These are phyloP conservation scores for Pisolithus microcarpus DNA, from an alignment of 768 basidiomycete genomes.

Conservation along the genomic window DNA sequence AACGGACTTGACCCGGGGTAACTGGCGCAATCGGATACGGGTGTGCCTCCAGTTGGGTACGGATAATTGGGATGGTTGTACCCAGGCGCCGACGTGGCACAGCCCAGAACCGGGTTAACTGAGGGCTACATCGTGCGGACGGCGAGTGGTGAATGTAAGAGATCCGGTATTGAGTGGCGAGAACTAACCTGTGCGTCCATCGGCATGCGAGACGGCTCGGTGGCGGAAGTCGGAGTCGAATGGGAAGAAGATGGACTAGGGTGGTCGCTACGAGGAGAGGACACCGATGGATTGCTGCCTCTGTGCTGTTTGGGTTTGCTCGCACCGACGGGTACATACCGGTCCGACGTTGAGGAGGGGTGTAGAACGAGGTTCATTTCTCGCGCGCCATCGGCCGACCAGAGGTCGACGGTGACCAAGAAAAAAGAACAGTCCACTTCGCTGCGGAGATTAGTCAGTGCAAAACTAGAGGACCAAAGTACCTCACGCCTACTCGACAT, in stretches of 20 bases:
- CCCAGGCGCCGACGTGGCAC: slow-evolving; percentile 23
- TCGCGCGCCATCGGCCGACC: slow-evolving; percentile 73
- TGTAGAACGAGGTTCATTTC: slow-evolving; percentile 89
- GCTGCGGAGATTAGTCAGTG: slow-evolving; percentile 33
- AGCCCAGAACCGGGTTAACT: slow-evolving; percentile 34
- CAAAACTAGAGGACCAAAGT: neutral
- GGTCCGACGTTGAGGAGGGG: slow-evolving; percentile 65
- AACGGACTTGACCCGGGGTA: slow-evolving; percentile 40
- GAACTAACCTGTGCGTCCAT: slow-evolving; percentile 39
- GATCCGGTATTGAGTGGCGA: neutral
- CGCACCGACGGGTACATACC: slow-evolving; percentile 47
- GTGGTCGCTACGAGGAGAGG: slow-evolving; percentile 27
- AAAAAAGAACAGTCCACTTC: slow-evolving; percentile 85
- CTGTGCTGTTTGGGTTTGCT: slow-evolving; percentile 31
- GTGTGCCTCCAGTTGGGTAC: slow-evolving; percentile 36
- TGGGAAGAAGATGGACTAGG: slow-evolving; percentile 44
- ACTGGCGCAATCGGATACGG: slow-evolving; percentile 33
- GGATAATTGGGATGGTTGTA: slow-evolving; percentile 38
- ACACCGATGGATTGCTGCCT: slow-evolving; percentile 28
- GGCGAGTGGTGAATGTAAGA: neutral
- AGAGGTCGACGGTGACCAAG: slow-evolving; percentile 86
- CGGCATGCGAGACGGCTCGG: slow-evolving; percentile 28
- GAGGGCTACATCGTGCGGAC: slow-evolving; percentile 16
- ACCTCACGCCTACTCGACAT: slow-evolving; percentile 59
- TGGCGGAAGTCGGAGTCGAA: slow-evolving; percentile 41